These are phyloP conservation scores for Apostasia shenzhenica DNA, from an alignment of 106 monocot genomes.

Conservation along the genomic window DNA sequence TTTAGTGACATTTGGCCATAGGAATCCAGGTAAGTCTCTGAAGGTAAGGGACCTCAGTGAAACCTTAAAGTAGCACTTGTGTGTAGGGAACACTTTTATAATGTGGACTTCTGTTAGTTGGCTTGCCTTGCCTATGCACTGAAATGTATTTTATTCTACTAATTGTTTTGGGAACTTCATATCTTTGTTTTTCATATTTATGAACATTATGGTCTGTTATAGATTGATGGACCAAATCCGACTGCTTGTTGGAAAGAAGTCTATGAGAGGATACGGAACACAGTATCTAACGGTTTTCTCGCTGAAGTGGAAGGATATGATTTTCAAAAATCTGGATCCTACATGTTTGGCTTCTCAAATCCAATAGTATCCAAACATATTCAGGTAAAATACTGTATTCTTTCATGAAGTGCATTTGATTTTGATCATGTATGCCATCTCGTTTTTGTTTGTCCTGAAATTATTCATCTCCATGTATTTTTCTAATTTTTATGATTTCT, in stretches of 20 bases:
- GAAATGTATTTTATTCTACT: no score
- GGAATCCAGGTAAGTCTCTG: no score
- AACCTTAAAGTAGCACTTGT: no score
- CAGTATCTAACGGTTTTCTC: constrained; percentile 14
- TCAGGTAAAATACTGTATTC: constrained; percentile 33
- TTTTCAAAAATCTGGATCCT: constrained; percentile 68
- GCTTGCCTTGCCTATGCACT: no score
- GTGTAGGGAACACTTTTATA: no score
- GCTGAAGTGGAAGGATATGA: constrained; percentile 27
- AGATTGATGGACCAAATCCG: constrained; percentile 89
- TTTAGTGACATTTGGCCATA: no score
- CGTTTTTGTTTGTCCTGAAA: neutral
- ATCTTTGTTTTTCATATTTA: no score
- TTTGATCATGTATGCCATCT: neutral
- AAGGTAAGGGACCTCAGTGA: no score
- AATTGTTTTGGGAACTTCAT: no score
- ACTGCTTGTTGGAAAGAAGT: constrained; percentile 89
- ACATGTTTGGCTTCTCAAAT: constrained; percentile 94
- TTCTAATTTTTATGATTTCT: no score
- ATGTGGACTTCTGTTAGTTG: no score
- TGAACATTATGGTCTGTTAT: constrained; percentile 1
- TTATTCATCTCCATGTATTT: no score
- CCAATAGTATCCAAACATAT: constrained; percentile 62
- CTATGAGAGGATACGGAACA: constrained; percentile 49
- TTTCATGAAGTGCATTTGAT: neutral